Base-by-base conservation (phyloP, 2,329 filamentous ascomycete genomes). In the Zymoseptoria tritici region DNA sequence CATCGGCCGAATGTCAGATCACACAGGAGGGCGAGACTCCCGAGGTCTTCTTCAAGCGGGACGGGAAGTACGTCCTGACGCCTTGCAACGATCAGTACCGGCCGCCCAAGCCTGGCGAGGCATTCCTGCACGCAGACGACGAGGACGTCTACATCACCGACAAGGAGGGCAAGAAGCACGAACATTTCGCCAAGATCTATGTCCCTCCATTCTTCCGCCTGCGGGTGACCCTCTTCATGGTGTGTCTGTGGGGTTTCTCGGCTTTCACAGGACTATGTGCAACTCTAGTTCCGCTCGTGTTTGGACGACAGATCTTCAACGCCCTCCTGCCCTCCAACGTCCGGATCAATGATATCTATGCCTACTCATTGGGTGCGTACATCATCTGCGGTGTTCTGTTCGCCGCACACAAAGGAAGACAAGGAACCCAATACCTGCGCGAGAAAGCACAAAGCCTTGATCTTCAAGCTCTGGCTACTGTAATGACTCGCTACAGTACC, bases 61-160 rank as follows among this genome's bases (percentile, higher is more conserved):
- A 93, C 66, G 94, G 94, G 4, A 84, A 82, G 60, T 97, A 92
- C 72, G 93, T 97, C 22, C 86, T 91, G 52, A 90, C 91, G n/a
- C 94, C 94, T 9, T 92, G 91, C 19, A 96, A 91, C 1, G 94
- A 99, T 73, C 91, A 96, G 72, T 90, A 97, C 65, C 91, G 95
- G 70, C 92, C 97, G 42, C 90, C 91, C 3, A 96, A 95, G 74
- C 89, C 90, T 49, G 83, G 82, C 53, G 78, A 81, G 16, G 92
- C 96, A 3, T 97, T 99, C 70, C 77, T 96, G 19, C 83, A 89
- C 55, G 88, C 93, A 8, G 75, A 85, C 24, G 88, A 91, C 61
- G 78, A 84, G 51, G 76, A 79, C 24, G 70, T 74, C 5, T 68
- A 68, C 54, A 70, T 68, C 61, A 69, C 63, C 3, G 71, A 67